Conservation (phyloP, 208 protist genomes). For the Wallacemonas rigidus region DNA sequence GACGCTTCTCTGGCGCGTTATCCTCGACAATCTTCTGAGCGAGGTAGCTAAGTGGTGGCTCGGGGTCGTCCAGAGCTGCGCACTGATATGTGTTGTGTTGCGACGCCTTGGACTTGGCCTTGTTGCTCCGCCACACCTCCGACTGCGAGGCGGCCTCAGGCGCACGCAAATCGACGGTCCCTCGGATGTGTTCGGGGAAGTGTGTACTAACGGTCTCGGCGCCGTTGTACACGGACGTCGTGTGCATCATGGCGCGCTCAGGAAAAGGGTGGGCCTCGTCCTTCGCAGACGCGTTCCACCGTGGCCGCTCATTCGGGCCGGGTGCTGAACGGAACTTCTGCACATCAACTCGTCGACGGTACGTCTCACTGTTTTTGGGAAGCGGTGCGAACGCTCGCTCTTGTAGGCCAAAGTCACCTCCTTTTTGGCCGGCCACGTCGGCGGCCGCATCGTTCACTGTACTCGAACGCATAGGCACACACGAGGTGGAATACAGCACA, state of each 20-base stretch:
- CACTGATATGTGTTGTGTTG: slow-evolving; percentile 43
- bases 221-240: slow-evolving; percentile 52
- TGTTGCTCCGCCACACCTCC: slow-evolving; percentile 27
- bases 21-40: slow-evolving; percentile 45
- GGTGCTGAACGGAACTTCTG: slow-evolving; percentile 36
- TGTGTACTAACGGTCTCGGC: slow-evolving; percentile 53
- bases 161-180: slow-evolving; percentile 36
- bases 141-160: slow-evolving; percentile 23
- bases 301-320: slow-evolving; percentile 30
- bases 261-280: slow-evolving; percentile 85
- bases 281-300: slow-evolving; percentile 64
- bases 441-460: background rate
- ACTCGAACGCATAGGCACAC: slow-evolving; percentile 2
- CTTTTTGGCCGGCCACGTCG: background rate
- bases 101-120: slow-evolving; percentile 21
- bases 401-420: slow-evolving; percentile 29
- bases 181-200: slow-evolving; percentile 62
- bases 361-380: slow-evolving; percentile 20
- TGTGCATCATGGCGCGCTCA: slow-evolving; percentile 54
- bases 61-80: slow-evolving; percentile 26
- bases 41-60: slow-evolving; percentile 49
- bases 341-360: slow-evolving; percentile 46
- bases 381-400: slow-evolving; percentile 61
- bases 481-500: background rate
- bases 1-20: slow-evolving; percentile 35